Conservation (phyloP, 2,329 filamentous ascomycete species). For the Claviceps lovelessii region DNA sequence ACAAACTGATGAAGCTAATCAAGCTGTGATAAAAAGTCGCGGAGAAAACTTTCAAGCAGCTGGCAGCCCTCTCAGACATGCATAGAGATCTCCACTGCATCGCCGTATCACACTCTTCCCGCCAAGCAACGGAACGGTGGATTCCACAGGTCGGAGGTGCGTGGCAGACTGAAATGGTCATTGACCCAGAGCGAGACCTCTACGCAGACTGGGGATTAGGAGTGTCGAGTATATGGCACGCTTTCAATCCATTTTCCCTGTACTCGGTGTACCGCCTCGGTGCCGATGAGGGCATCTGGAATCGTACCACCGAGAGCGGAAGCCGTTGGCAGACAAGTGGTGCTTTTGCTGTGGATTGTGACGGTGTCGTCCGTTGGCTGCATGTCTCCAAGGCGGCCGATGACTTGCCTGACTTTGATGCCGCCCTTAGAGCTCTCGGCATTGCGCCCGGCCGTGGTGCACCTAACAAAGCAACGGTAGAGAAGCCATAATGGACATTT, state of each 20-base stretch:
- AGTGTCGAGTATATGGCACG: constrained; percentile 45
- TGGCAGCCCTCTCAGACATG: constrained; percentile 36
- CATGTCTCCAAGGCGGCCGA: constrained; percentile 18
- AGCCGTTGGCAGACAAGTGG: constrained; percentile 55
- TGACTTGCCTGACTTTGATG: constrained; percentile 18
- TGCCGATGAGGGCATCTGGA: constrained; percentile 50
- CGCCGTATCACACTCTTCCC: constrained; percentile 46
- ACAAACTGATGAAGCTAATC: not conserved
- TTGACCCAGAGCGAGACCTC: constrained; percentile 44
- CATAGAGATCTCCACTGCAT: constrained; percentile 40
- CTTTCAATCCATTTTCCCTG: constrained; percentile 43
- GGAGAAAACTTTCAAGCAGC: constrained; percentile 47
- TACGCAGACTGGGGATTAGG: constrained; percentile 56
- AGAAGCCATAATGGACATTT: not conserved
- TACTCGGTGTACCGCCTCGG: constrained; percentile 43
- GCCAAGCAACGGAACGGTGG: constrained; percentile 41
- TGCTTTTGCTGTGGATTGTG: constrained; percentile 37
- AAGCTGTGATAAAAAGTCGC: constrained; percentile 38
- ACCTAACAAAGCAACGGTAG: not conserved
- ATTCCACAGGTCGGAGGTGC: constrained; percentile 40
- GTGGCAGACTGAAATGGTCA: constrained; percentile 42
- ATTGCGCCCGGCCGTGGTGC: constrained; percentile 1
- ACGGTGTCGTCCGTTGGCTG: constrained; percentile 18
- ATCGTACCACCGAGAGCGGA: constrained; percentile 49
- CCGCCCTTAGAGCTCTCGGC: constrained; percentile 15